Percentiles rank a stretch among this genome's conserved stretches.
phyloP scores from a whole-genome alignment of 768 basidiomycete genomes.

The Kondoa malvinella region DNA sequence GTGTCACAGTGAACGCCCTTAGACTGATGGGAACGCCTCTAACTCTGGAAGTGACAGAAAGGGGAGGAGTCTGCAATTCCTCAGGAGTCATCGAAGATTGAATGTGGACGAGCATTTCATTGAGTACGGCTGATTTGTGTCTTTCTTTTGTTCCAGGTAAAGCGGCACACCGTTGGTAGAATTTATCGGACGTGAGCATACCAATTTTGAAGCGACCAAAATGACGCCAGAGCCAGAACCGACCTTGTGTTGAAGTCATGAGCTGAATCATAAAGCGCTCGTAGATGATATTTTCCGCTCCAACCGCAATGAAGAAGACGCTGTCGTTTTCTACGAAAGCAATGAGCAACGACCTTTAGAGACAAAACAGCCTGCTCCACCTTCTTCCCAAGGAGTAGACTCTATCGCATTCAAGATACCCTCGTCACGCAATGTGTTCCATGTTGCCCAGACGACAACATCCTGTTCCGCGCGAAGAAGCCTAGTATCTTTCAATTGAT shows the following conservation, averaged over 20 bases:
- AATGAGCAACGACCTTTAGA: background rate
- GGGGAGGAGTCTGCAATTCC: background rate
- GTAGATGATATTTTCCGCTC: background rate
- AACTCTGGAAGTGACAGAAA: background rate
- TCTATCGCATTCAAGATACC: background rate
- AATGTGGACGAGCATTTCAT: slow-evolving; percentile 4
- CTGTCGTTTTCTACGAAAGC: background rate
- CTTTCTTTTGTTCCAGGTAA: background rate
- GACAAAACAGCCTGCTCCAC: background rate
- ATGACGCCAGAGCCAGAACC: background rate
- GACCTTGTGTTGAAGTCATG: background rate
- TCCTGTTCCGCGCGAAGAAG: background rate
- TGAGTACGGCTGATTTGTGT: slow-evolving; percentile 9
- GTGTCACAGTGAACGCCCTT: slow-evolving; percentile 7
- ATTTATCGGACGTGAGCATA: background rate
- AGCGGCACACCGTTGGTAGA: slow-evolving; percentile 4
- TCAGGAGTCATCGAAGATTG: background rate
- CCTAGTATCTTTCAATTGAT: background rate
- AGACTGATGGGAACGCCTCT: background rate
- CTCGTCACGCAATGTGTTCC: background rate
- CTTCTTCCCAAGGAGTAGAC: background rate
- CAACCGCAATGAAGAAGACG: background rate
- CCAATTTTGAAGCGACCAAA: background rate
- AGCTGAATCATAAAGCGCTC: background rate
- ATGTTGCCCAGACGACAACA: background rate